phyloP scores from a whole-genome alignment of 2,329 filamentous ascomycete species.

The Lithohypha guttulata region DNA sequence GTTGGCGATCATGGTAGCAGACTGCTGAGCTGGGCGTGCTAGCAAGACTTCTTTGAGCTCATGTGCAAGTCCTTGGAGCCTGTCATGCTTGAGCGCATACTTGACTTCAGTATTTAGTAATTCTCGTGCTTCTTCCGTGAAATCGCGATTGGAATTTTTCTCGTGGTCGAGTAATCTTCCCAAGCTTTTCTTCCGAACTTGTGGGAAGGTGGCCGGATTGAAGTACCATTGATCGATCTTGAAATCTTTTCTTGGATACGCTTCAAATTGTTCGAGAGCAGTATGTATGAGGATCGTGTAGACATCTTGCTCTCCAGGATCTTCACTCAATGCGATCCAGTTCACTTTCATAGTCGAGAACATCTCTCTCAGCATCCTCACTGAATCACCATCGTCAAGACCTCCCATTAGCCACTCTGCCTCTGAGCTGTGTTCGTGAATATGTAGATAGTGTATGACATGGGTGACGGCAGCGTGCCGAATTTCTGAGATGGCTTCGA shows the following conservation, averaged over 20 bases:
- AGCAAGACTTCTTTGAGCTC: slow-evolving; percentile 3
- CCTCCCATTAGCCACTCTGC: slow-evolving; percentile 8
- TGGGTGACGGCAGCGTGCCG: slow-evolving; percentile 2
- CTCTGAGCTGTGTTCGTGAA: slow-evolving; percentile 8
- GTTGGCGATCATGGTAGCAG: background rate
- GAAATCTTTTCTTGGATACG: slow-evolving; percentile 6
- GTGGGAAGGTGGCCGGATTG: slow-evolving; percentile 3
- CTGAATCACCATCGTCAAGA: slow-evolving; percentile 4
- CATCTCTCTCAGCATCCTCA: background rate
- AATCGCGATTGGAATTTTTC: background rate
- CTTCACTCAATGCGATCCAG: slow-evolving; percentile 4
- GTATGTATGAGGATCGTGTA: slow-evolving; percentile 6
- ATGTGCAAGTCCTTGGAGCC: background rate
- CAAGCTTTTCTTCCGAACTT: background rate
- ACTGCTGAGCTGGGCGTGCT: background rate
- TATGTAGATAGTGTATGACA: slow-evolving; percentile 1
- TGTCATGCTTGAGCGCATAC: background rate
- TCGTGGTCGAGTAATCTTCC: background rate
- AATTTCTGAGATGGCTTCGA: slow-evolving; percentile 2
- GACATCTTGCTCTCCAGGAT: slow-evolving; percentile 6
- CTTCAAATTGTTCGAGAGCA: slow-evolving; percentile 3
- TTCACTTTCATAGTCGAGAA: slow-evolving; percentile 9
- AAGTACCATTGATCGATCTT: slow-evolving; percentile 6
- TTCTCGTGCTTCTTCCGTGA: background rate
- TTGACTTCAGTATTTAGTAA: background rate